Base-by-base conservation (phyloP, 257 asterid species). In the Vinca minor region DNA sequence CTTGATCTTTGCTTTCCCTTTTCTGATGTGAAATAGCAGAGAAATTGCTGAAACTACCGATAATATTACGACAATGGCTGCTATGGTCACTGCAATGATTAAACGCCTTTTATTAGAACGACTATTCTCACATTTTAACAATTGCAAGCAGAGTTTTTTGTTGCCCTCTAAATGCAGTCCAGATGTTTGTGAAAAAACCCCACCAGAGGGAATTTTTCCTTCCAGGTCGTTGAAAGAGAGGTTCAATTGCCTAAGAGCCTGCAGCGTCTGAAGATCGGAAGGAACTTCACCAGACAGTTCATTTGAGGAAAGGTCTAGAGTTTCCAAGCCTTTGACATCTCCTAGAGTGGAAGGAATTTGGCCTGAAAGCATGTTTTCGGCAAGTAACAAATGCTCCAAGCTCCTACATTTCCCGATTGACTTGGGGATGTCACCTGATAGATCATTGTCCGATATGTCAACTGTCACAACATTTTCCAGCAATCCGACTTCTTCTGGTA, bases 261-360 rank as follows among this genome's bases (percentile, higher is more conserved):
- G 53, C 66, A 80, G 59, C 8, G 74, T 59, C 49, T 74, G 65
- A 25, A 85, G 76, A 17, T 53, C 70, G 15, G 29, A 32, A 1
- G 90, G 94, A 39, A 83, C 17, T 46, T 41, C 18, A 46, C 66
- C 72, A 58, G 55, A 57, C 11, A 64, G 75, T 46, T 76, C 74
- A 70, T 87, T 87, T 2, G 83, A 74, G 25, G 91, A 84, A 62
- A 86, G 76, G 59, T 84, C 88, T 5, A 84, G 83, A 46, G 48
- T 73, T 70, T 78, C 88, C 71, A 86, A 59, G 8, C 88, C 88
- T 65, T 50, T 79, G 49, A 78, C 38, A 3, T 28, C 35, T 55
- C 50, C 81, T 36, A 86, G 48, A 46, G 74, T 63, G 23, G 56
- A 68, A 4, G 95, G 95, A 67, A 86, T 82, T 42, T 46, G 74